Percentiles rank a stretch among this genome's conserved stretches.
phyloP scores from a whole-genome alignment of 805 yeast genomes.

The Cyberlindnera galapagoensis region DNA sequence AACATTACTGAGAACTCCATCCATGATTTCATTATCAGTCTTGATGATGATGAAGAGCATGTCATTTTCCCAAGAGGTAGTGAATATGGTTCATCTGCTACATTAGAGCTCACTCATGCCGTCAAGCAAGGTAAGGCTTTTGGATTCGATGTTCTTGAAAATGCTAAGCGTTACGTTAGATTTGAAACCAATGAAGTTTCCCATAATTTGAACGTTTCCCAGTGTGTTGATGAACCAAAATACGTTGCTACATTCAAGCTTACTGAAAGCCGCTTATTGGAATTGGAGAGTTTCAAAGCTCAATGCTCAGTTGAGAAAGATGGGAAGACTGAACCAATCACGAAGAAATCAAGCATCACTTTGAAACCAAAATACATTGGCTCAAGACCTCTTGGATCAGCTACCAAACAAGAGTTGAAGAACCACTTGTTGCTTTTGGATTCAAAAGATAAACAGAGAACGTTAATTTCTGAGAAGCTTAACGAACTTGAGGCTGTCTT shows the following conservation, averaged over 20 bases:
- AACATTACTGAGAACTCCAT: conserved; percentile 50
- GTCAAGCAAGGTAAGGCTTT: conserved; percentile 25
- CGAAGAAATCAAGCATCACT: conserved; percentile 17
- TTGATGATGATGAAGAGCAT: conserved; percentile 23
- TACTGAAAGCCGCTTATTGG: conserved; percentile 45
- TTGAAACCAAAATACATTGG: conserved; percentile 30
- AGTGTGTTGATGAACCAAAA: conserved; percentile 33
- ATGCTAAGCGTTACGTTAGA: conserved; percentile 16
- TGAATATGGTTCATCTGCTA: conserved; percentile 26
- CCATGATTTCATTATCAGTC: conserved; percentile 38
- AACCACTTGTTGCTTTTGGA: conserved; percentile 47
- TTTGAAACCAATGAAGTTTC: conserved; percentile 13
- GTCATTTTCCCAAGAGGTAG: conserved; percentile 45
- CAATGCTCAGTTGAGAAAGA: conserved; percentile 31
- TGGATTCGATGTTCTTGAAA: conserved; percentile 31
- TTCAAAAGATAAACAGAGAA: conserved; percentile 47
- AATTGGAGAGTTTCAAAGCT: conserved; percentile 37
- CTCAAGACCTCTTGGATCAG: conserved; percentile 42
- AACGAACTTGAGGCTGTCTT: conserved; percentile 70
- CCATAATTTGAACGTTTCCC: conserved; percentile 23
- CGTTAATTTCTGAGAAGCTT: conserved; percentile 47
- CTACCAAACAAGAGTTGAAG: conserved; percentile 39
- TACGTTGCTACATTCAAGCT: conserved; percentile 38
- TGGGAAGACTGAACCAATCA: conserved; percentile 13
- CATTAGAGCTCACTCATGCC: conserved; percentile 32